These are phyloP conservation scores for Candida caryicola DNA, from an alignment of 805 yeast genomes.

Conservation along the genomic window DNA sequence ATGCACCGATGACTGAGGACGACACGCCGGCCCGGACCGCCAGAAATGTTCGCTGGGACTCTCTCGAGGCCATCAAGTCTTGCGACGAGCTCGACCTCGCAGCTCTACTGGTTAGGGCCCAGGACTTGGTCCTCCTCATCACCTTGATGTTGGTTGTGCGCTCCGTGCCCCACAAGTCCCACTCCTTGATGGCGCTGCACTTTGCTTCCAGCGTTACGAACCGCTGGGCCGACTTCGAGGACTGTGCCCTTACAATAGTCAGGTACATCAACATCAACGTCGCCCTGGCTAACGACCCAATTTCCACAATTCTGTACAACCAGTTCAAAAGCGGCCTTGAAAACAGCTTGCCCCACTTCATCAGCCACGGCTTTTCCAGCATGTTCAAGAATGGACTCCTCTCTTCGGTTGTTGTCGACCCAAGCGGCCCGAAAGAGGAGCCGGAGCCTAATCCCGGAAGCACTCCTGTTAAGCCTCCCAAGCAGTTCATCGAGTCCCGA, in stretches of 20 bases:
- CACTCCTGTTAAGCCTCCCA: slow-evolving; percentile 1
- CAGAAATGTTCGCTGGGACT: slow-evolving; percentile 24
- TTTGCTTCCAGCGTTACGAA: slow-evolving; percentile 7
- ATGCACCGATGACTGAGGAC: slow-evolving; percentile 7
- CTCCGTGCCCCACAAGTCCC: slow-evolving; percentile 21
- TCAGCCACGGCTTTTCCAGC: slow-evolving; percentile 16
- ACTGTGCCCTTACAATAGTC: slow-evolving; percentile 43
- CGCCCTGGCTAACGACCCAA: slow-evolving; percentile 16
- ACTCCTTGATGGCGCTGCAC: neutral
- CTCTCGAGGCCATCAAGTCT: slow-evolving; percentile 35
- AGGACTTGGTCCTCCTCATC: slow-evolving; percentile 41
- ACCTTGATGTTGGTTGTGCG: slow-evolving; percentile 48
- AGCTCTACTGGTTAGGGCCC: slow-evolving; percentile 36
- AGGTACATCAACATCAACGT: slow-evolving; percentile 47
- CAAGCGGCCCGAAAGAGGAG: neutral
- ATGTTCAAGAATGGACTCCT: slow-evolving; percentile 34
- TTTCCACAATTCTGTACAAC: slow-evolving; percentile 12
- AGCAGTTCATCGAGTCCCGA: slow-evolving; percentile 26
- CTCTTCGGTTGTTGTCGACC: slow-evolving; percentile 8
- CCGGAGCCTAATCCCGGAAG: neutral
- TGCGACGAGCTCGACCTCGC: slow-evolving; percentile 46
- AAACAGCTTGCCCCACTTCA: slow-evolving; percentile 14
- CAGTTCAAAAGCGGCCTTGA: slow-evolving; percentile 17
- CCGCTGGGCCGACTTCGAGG: slow-evolving; percentile 44
- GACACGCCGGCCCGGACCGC: slow-evolving; percentile 12